Base-by-base conservation (phyloP, 202 grass and related monocot genomes). In the Schoenoplectus tabernaemontani region DNA sequence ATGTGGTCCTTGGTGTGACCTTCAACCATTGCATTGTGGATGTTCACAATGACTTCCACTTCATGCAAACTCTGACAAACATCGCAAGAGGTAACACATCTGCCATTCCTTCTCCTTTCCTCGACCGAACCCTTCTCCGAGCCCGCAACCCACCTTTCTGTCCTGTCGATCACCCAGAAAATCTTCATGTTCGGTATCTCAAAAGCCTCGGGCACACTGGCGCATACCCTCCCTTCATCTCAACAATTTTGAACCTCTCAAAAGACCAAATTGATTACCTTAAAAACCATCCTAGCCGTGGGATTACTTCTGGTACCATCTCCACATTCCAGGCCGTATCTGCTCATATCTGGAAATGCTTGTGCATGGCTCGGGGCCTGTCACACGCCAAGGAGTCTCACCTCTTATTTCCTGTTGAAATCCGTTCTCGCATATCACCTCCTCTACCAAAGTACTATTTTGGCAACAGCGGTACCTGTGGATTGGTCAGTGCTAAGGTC, bases 271-370 rank as follows among this genome's bases (percentile, higher is more conserved):
- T 91, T 15, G 10, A 12, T 3, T 66, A 62, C n/a, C 83, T 91
- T 38, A 87, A 87, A 78, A 30, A 32, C 34, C 41, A 4, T 32
- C 42, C 22, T 15, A 2, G 42, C 23, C 4, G 11, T 4, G 1
- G 4, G 23, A 47, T 7, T 8, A 33, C 30, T 23, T 78, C 72
- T 46, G 39, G 28, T 41, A 28, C 59, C 23, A 57, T 34, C 1
- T 61, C 79, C 38, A 84, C 86, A 8, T 91, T 85, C 83, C 68
- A 71, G 44, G 76, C 83, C 4, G 19, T 91, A 46, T 41, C 53
- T 19, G 79, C 89, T 20, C 68, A 83, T 42, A 71, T 79, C 30
- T 91, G 89, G 89, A 81, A 65, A 53, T 87, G 83, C 60, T 37
- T 71, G 2, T 91, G 83, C 67, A 12, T 80, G 26, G 85, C 89